Base-by-base conservation (phyloP, 352 stramenopile species). In the Sclerospora graminicola region DNA sequence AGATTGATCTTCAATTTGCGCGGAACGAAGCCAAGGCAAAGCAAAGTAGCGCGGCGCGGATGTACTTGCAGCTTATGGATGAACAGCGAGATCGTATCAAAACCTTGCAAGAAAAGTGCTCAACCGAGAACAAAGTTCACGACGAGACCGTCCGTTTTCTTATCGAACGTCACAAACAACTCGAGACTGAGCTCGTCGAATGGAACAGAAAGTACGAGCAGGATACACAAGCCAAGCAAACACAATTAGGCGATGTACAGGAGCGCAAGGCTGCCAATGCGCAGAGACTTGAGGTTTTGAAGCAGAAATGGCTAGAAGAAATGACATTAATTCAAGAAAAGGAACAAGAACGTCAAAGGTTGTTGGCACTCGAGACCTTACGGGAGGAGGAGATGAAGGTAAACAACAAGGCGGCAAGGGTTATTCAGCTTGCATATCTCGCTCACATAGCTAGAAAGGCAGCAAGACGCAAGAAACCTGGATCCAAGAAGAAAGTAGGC, bases 181-280 rank as follows among this genome's bases (percentile, higher is more conserved):
- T 94, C 6, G 51, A 78, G 30, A 43, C 63, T 0, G 66, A 88
- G 44, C 45, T 90, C 4, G 45, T 51, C 0, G 69, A 90, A 38
- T 93, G 82, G 84, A 78, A 74, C 13, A 40, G 51, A 2, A 91
- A 89, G 45, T 93, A 93, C 50, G 64, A 89, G 44, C 61, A 84
- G 14, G 81, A 95, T 26, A 69, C 72, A n/a, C 74, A 83, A 23
- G 57, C 60, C 2, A 83, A 91, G 54, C 71, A 87, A 45, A 35
- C 66, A 24, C 60, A 89, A 32, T 50, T 88, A 11, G 53, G 78
- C 16, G 51, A 60, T 4, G 58, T 91, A 5, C 68, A 84, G 43
- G 48, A 75, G 27, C 63, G 82, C 41, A 75, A 84, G 27, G 48
- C 57, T 11, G 53, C 53, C 2, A 86, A 88, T 42, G 46, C 72